Conservation (phyloP, 2,329 filamentous ascomycete species). For the Penicillium psychrosexuale region DNA sequence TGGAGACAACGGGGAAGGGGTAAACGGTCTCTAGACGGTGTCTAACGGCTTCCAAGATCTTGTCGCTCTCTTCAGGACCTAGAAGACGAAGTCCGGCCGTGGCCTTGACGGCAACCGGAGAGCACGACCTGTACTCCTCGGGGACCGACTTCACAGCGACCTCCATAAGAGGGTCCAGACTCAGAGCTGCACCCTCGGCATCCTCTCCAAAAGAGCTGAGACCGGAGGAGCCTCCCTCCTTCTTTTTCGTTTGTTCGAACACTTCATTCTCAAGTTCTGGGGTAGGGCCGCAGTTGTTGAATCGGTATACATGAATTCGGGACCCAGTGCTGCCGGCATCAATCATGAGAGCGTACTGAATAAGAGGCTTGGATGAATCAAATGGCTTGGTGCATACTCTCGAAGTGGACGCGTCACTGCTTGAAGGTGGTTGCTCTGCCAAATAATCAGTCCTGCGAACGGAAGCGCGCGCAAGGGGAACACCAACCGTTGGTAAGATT, state of each 20-base stretch:
- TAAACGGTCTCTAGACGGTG: constrained; percentile 80
- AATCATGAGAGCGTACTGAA: constrained; percentile 98
- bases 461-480: neutral
- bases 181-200: constrained; percentile 82
- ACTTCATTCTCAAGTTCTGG: constrained; percentile 89
- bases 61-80: constrained; percentile 73
- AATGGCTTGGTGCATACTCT: constrained; percentile 74
- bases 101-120: constrained; percentile 94
- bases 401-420: constrained; percentile 55
- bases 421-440: constrained; percentile 25
- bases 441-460: neutral
- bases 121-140: constrained; percentile 84
- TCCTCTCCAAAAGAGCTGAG: constrained; percentile 85
- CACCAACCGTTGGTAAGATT: constrained; percentile 24
- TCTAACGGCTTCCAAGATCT: constrained; percentile 82
- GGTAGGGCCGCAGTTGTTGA: constrained; percentile 97
- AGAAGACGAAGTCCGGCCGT: constrained; percentile 90
- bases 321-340: constrained; percentile 97
- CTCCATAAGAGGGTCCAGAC: constrained; percentile 81
- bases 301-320: constrained; percentile 96
- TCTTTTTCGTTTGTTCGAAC: constrained; percentile 91
- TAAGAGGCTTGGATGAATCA: constrained; percentile 84
- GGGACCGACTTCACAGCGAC: constrained; percentile 82
- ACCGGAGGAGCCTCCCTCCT: constrained; percentile 65
- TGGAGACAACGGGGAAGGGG: constrained; percentile 88